Evolutionary conservation across 2,329 filamentous ascomycete genomes (phyloP).

Genomic region (Juglanconis juglandina): DNA sequence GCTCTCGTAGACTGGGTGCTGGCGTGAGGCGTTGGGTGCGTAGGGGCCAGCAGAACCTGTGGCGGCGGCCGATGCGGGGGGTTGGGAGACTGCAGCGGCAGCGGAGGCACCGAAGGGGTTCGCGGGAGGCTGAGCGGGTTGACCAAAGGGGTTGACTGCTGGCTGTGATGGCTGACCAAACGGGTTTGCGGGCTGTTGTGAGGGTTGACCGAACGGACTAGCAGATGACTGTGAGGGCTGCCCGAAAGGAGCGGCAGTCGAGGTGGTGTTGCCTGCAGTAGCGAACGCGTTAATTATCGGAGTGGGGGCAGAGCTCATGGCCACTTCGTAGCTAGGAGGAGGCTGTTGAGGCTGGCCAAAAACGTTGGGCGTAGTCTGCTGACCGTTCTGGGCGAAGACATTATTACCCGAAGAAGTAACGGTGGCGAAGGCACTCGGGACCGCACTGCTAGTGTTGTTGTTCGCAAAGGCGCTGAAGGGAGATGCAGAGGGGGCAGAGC

Average conservation of each 20-base stretch:
- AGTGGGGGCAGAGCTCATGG: slow-evolving; percentile 13
- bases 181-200: slow-evolving; percentile 14
- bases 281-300: slow-evolving; percentile 23
- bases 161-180: background rate
- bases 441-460: background rate
- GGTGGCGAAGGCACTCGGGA: slow-evolving; percentile 18
- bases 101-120: slow-evolving; percentile 25
- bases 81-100: slow-evolving; percentile 1
- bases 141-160: slow-evolving; percentile 25
- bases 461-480: slow-evolving; percentile 23
- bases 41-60: slow-evolving; percentile 19
- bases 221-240: slow-evolving; percentile 20
- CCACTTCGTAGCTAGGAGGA: slow-evolving; percentile 9
- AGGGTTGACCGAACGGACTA: slow-evolving; percentile 24
- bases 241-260: slow-evolving; percentile 24
- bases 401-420: slow-evolving; percentile 7
- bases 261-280: slow-evolving; percentile 5
- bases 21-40: slow-evolving; percentile 23
- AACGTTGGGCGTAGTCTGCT: slow-evolving; percentile 15
- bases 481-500: slow-evolving; percentile 12
- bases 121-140: slow-evolving; percentile 18
- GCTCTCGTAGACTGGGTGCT: slow-evolving; percentile 28
- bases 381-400: slow-evolving; percentile 19
- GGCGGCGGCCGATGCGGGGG: background rate
- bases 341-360: slow-evolving; percentile 19